Percentiles rank a stretch among this genome's conserved stretches.
phyloP scores from a whole-genome alignment of 2,329 filamentous ascomycete genomes.

The Escovopsis sp. region DNA sequence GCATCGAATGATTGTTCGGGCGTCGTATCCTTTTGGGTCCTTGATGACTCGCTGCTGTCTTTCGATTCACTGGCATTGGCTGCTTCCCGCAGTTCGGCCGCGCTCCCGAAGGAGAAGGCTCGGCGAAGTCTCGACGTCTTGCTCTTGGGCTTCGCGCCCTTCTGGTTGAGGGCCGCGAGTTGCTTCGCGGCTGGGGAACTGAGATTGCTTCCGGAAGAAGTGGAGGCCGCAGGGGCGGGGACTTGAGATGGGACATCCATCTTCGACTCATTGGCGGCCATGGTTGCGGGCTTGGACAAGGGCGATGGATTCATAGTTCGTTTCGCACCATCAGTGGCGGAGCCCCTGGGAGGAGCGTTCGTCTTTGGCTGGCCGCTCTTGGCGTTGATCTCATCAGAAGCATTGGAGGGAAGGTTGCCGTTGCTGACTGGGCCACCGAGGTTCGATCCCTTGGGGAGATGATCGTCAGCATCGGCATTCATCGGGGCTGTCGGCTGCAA shows the following conservation, averaged over 20 bases:
- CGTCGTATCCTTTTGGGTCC: constrained; percentile 51
- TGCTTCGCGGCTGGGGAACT: constrained; percentile 69
- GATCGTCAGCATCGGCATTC: constrained; percentile 37
- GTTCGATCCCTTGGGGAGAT: constrained; percentile 40
- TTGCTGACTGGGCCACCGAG: constrained; percentile 40
- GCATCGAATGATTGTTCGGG: constrained; percentile 58
- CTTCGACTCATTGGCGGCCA: constrained; percentile 39
- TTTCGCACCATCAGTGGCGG: constrained; percentile 52
- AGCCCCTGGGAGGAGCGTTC: constrained; percentile 46
- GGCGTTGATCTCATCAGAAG: constrained; percentile 30
- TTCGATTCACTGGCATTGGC: constrained; percentile 44
- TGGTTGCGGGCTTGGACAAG: constrained; percentile 55
- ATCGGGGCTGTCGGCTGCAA: too few species aligned
- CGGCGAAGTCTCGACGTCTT: constrained; percentile 77
- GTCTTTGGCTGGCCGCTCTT: constrained; percentile 39
- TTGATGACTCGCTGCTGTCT: constrained; percentile 27
- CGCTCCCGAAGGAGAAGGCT: constrained; percentile 93
- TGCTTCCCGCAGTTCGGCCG: constrained; percentile 72
- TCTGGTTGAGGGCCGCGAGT: constrained; percentile 74
- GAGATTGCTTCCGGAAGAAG: constrained; percentile 19
- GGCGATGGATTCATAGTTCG: constrained; percentile 55
- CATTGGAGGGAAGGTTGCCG: constrained; percentile 34
- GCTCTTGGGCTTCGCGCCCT: constrained; percentile 61
- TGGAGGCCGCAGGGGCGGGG: constrained; percentile 15
- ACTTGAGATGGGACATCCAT: constrained; percentile 27